Evolutionary conservation across 768 basidiomycete species (phyloP), one percentile per base, ranked within the genome.

Genomic region (Leucocoprinus sp.): DNA sequence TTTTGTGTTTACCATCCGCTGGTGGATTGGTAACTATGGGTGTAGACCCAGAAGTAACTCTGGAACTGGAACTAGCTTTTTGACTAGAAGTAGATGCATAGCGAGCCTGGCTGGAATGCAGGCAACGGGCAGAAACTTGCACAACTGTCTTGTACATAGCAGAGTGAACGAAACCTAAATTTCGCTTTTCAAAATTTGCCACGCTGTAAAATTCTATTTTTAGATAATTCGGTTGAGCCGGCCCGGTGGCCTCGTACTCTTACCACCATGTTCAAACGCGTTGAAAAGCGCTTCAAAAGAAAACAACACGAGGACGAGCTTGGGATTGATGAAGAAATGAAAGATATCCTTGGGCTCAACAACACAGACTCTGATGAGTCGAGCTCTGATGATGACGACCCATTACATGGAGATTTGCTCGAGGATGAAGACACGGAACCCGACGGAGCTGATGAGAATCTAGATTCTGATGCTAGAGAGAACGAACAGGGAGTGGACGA

Each of bases 311-410:
- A 83, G 50, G 80, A 82, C 58, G 73, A 76, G 15, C 69, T 82
- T 27, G 81, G 77, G 0, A 53, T 84, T 4, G 76, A 84, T 47
- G 74, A 72, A 26, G 80, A 80, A n/a, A 66, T 69, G 66, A 83
- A 72, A 55, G 76, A 76, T 38, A 57, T 78, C 27, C 62, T 86
- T 9, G 85, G 83, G 19, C 57, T 88, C 51, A 70, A 85, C 33
- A 81, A 87, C 52, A 84, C 83, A 0, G 82, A 88, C 60, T 83
- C 83, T 23, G 82, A 84, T 37, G 84, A 85, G 62, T 76, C 78
- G 7, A 67, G 66, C 43, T 71, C 71, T 17, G 77, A 71, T 41
- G 59, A 60, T 7, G 68, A 65, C 23, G 19, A 45, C 52, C 17
- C 39, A 12, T 50, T 37, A 28, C 61, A 62, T n/a, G 63, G 60